These are phyloP conservation scores for Cytospora paraplurivora DNA, from an alignment of 2,329 filamentous ascomycete species.

Conservation along the genomic window DNA sequence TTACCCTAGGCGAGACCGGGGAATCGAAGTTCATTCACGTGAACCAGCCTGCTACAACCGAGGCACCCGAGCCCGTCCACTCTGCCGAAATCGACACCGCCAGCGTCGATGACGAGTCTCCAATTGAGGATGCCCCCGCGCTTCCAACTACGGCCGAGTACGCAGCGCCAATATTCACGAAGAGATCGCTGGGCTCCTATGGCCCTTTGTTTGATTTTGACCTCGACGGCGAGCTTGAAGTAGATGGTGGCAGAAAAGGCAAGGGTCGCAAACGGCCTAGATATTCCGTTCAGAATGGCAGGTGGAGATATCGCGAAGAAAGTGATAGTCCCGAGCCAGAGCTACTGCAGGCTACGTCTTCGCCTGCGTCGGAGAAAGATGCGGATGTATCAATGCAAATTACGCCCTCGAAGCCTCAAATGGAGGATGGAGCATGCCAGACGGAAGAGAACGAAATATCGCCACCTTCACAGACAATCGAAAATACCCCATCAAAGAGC, in stretches of 20 bases:
- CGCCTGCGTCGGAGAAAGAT: constrained; percentile 6
- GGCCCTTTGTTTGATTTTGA: constrained; percentile 65
- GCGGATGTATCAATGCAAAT: constrained; percentile 19
- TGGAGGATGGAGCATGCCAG: constrained; percentile 39
- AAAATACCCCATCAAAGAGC: constrained; percentile 13
- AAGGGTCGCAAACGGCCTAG: constrained; percentile 70
- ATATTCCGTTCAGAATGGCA: constrained; percentile 65
- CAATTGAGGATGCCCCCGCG: constrained; percentile 14
- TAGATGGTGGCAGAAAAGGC: constrained; percentile 61
- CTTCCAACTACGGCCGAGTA: constrained; percentile 54
- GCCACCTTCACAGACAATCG: constrained; percentile 16
- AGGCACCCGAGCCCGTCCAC: constrained; percentile 16
- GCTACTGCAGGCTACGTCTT: constrained; percentile 28
- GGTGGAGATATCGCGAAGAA: constrained; percentile 75
- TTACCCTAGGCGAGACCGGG: constrained; percentile 49
- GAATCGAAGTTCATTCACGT: constrained; percentile 56
- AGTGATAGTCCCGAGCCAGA: constrained; percentile 69
- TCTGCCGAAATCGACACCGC: constrained; percentile 24
- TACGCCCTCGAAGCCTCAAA: constrained; percentile 31
- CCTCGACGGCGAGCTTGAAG: constrained; percentile 67
- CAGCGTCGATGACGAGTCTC: constrained; percentile 28
- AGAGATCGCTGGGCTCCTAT: constrained; percentile 69
- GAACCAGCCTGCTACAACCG: constrained; percentile 43
- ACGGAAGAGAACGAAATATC: constrained; percentile 34
- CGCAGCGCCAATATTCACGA: constrained; percentile 79